Conservation (phyloP, 306 rosid genomes). For the Mimosa bimucronata region DNA sequence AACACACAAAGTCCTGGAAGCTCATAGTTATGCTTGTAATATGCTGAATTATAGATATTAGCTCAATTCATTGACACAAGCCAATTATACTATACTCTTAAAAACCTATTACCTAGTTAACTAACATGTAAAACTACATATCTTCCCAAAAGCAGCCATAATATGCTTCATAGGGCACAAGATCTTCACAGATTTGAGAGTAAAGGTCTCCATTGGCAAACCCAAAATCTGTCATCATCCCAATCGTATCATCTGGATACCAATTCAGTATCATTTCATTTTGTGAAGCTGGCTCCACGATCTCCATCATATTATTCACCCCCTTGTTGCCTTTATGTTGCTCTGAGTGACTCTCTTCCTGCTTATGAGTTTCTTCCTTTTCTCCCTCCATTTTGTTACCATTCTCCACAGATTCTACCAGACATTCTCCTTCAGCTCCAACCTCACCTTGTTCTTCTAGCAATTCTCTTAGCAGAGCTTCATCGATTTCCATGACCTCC, state of each 20-base stretch:
- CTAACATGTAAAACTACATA: slow-evolving; percentile 19
- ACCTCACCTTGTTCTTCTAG: slow-evolving; percentile 51
- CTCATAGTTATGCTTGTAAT: slow-evolving; percentile 1
- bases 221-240: slow-evolving; percentile 48
- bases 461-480: slow-evolving; percentile 58
- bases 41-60: slow-evolving; percentile 1
- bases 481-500: slow-evolving; percentile 63
- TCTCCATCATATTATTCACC: slow-evolving; percentile 38
- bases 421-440: slow-evolving; percentile 2
- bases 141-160: slow-evolving; percentile 57
- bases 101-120: slow-evolving; percentile 1
- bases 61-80: neutral
- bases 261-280: slow-evolving; percentile 46
- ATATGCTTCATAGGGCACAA: slow-evolving; percentile 33
- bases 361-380: neutral
- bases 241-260: slow-evolving; percentile 45
- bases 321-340: slow-evolving; percentile 28
- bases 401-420: slow-evolving; percentile 15
- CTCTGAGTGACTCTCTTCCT: slow-evolving; percentile 20
- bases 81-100: neutral
- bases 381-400: neutral
- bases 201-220: slow-evolving; percentile 44
- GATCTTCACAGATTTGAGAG: slow-evolving; percentile 39
- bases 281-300: slow-evolving; percentile 31
- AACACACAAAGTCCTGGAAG: neutral